These are phyloP conservation scores for Colletotrichum sp. DNA, from an alignment of 2,329 filamentous ascomycete genomes.

Conservation along the genomic window DNA sequence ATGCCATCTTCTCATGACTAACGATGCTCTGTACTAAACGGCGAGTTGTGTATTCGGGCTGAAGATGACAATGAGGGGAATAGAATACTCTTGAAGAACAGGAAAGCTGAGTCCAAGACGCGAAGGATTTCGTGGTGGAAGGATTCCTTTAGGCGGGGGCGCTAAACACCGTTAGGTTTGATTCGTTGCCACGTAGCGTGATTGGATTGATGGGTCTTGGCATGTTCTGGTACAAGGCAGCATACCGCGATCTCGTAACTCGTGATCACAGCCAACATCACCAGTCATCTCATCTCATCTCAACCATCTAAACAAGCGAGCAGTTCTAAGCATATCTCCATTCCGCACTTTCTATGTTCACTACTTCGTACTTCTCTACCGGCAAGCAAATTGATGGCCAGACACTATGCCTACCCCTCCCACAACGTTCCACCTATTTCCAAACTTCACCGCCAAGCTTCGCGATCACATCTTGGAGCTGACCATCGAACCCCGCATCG, in stretches of 20 bases:
- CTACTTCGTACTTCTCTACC: background rate
- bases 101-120: background rate
- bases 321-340: background rate
- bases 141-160: background rate
- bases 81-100: background rate
- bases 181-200: background rate
- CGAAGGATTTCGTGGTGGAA: background rate
- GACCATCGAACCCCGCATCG: background rate
- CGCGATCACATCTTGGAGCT: background rate
- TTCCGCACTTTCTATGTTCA: background rate
- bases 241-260: background rate
- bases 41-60: background rate
- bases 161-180: background rate
- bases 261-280: background rate
- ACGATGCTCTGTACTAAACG: fast-evolving
- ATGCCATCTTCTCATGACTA: background rate
- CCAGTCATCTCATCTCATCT: background rate
- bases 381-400: background rate
- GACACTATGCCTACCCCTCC: background rate
- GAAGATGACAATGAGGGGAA: background rate
- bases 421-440: background rate
- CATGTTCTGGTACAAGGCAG: background rate
- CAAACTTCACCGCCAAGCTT: background rate
- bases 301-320: background rate
- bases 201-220: background rate